These are phyloP conservation scores for Barnettozyma botsteinii DNA, from an alignment of 805 yeast species.

Conservation along the genomic window DNA sequence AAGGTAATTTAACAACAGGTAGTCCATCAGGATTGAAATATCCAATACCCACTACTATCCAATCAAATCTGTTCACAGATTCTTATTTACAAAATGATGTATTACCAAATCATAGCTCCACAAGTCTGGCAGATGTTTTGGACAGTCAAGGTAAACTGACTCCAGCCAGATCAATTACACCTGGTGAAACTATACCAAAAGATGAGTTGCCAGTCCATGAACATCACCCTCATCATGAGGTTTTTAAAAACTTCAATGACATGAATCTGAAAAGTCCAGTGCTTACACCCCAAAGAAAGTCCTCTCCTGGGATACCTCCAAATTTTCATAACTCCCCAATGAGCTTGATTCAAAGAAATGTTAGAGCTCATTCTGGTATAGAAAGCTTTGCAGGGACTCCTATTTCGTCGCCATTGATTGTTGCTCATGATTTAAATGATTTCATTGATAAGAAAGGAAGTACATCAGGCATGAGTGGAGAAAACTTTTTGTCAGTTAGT, in stretches of 20 bases:
- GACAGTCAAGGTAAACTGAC: conserved; percentile 18
- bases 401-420: conserved; percentile 50
- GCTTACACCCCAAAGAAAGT: conserved; percentile 27
- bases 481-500: conserved; percentile 24
- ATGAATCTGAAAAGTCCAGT: conserved; percentile 26
- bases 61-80: conserved; percentile 32
- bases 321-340: conserved; percentile 40
- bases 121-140: conserved; percentile 4
- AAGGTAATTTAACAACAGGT: too few relatives aligned
- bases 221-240: conserved; percentile 4
- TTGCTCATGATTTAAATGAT: conserved; percentile 37
- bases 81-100: conserved; percentile 36
- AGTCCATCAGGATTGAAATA: conserved; percentile 13
- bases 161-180: conserved; percentile 38
- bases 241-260: conserved; percentile 20
- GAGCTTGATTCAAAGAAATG: conserved; percentile 56
- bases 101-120: conserved; percentile 28
- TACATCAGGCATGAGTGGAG: conserved; percentile 6
- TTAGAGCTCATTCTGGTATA: conserved; percentile 15
- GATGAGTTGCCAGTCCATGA: conserved; percentile 4
- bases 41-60: conserved; percentile 22
- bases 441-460: conserved; percentile 25
- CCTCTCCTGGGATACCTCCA: conserved; percentile 21
- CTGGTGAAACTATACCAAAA: conserved; percentile 31
- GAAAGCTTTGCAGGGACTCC: conserved; percentile 37